These are phyloP conservation scores for Bruguiera hainesii DNA, from an alignment of 441 rosid species.

Conservation along the genomic window DNA sequence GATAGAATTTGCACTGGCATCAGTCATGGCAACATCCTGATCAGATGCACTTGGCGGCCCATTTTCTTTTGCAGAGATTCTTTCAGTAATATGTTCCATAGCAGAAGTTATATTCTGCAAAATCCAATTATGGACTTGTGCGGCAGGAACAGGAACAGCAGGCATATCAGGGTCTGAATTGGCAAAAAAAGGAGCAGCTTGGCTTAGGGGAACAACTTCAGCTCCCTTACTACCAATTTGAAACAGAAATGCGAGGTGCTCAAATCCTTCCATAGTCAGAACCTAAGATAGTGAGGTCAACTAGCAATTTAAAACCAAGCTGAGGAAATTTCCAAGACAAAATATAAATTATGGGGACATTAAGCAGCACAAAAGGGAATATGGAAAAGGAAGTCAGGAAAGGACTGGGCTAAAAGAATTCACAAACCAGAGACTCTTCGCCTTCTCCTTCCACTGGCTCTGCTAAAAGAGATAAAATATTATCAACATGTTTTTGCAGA, in stretches of 20 bases:
- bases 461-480: conserved; percentile 82
- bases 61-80: conserved; percentile 83
- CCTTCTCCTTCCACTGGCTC: conserved; percentile 87
- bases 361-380: background rate
- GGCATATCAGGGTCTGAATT: conserved; percentile 99
- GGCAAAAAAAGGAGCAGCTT: conserved; percentile 90
- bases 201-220: conserved; percentile 73
- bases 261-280: conserved; percentile 84
- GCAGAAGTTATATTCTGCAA: conserved; percentile 73
- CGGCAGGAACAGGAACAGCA: conserved; percentile 86
- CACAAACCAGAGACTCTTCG: conserved; percentile 84
- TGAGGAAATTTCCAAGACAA: conserved; percentile 13
- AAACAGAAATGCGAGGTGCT: conserved; percentile 92
- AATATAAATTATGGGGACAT: background rate
- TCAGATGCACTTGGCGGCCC: conserved; percentile 64
- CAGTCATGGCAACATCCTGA: conserved; percentile 90
- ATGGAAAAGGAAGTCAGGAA: background rate
- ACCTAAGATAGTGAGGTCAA: conserved; percentile 50
- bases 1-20: conserved; percentile 61
- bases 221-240: conserved; percentile 89
- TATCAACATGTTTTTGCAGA: conserved; percentile 87
- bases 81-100: conserved; percentile 74
- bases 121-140: conserved; percentile 93
- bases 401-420: conserved; percentile 5
- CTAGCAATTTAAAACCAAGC: conserved; percentile 20